These are phyloP conservation scores for Alternaria solani DNA, from an alignment of 2,329 filamentous ascomycete species.

Conservation along the genomic window DNA sequence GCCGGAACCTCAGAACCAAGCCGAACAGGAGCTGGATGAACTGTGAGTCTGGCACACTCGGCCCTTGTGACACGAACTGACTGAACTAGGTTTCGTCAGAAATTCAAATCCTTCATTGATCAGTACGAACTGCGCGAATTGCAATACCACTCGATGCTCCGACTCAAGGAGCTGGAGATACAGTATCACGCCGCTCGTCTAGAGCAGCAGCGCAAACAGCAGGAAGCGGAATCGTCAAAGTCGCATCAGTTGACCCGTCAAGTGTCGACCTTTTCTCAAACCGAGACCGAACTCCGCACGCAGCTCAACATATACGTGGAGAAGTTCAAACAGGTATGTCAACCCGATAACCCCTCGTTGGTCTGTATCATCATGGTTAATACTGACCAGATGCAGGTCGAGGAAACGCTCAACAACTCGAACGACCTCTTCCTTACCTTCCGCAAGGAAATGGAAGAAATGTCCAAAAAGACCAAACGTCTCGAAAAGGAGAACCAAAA, in stretches of 20 bases:
- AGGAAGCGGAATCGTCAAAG: constrained; percentile 80
- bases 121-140: constrained; percentile 96
- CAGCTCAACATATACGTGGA: constrained; percentile 99
- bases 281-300: constrained; percentile 89
- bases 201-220: constrained; percentile 87
- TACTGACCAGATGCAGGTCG: constrained; percentile 75
- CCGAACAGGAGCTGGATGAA: constrained; percentile 89
- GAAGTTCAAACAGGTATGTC: constrained; percentile 95
- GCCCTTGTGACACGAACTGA: constrained; percentile 17
- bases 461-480: constrained; percentile 98
- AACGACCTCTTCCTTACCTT: constrained; percentile 98
- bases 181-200: constrained; percentile 88
- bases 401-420: constrained; percentile 97
- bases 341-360: constrained; percentile 24
- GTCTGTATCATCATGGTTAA: constrained; percentile 50
- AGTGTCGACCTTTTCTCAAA: constrained; percentile 94
- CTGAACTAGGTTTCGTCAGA: constrained; percentile 65
- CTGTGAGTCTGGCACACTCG: constrained; percentile 65
- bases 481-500: constrained; percentile 95
- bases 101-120: constrained; percentile 94
- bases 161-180: constrained; percentile 94
- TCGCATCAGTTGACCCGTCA: constrained; percentile 88
- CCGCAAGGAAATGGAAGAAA: constrained; percentile 98
- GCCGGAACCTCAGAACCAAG: constrained; percentile 75
- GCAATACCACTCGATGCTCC: constrained; percentile 90